These are phyloP conservation scores for Agastache rugosa DNA, from an alignment of 257 asterid species.

Conservation along the genomic window DNA sequence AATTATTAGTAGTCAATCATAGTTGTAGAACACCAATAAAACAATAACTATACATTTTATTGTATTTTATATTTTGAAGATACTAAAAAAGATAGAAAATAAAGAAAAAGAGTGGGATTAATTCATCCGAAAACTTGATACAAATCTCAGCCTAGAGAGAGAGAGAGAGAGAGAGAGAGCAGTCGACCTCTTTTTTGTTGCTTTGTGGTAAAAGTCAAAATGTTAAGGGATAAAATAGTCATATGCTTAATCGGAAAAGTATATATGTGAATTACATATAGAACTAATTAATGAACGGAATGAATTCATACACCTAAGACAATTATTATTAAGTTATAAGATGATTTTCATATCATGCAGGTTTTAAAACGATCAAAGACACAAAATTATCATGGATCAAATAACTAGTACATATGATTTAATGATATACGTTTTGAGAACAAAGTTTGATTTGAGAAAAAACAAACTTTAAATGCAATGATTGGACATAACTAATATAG, in stretches of 20 bases:
- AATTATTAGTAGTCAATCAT: conserved; percentile 8
- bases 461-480: conserved; percentile 26
- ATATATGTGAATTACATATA: too few relatives aligned
- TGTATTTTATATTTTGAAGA: not conserved
- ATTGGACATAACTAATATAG: conserved; percentile 18
- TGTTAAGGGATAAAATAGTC: too few relatives aligned
- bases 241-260: too few relatives aligned
- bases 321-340: too few relatives aligned
- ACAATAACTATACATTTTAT: conserved; percentile 3
- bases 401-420: too few relatives aligned
- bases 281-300: too few relatives aligned
- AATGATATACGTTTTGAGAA: too few relatives aligned
- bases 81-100: not conserved
- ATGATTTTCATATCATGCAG: too few relatives aligned
- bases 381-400: too few relatives aligned
- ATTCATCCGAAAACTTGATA: not conserved
- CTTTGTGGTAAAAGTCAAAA: not conserved
- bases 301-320: too few relatives aligned
- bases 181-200: not conserved
- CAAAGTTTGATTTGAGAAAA: too few relatives aligned
- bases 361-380: too few relatives aligned
- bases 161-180: not conserved
- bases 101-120: not conserved
- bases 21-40: not conserved
- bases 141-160: not conserved